Evolutionary conservation across 2,329 filamentous ascomycete genomes (phyloP).

Genomic region (Fragosphaeria purpurea): DNA sequence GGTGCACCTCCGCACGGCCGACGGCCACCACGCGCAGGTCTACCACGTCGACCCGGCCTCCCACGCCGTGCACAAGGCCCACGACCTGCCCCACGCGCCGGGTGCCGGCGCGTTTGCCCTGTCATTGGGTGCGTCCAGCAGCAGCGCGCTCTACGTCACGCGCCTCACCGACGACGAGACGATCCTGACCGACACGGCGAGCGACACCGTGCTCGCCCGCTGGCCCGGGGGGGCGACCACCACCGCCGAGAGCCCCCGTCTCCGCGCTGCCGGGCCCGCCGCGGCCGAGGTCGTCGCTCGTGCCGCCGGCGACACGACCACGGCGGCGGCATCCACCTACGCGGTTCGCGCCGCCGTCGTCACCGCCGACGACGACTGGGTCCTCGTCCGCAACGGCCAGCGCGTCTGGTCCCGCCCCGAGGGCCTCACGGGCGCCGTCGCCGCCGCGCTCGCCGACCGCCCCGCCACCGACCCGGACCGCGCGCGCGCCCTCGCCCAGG

Average conservation of each 20-base stretch:
- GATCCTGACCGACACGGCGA: slow-evolving; percentile 63
- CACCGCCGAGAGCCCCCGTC: slow-evolving; percentile 51
- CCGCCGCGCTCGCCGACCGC: slow-evolving; percentile 71
- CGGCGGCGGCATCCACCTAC: too few species aligned
- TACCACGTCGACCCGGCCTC: slow-evolving; percentile 71
- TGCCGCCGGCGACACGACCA: slow-evolving; percentile 40
- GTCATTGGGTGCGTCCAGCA: too few species aligned
- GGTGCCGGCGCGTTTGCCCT: slow-evolving; percentile 68
- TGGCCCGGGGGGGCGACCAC: slow-evolving; percentile 52
- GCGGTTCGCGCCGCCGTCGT: slow-evolving; percentile 70
- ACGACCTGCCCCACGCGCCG: slow-evolving; percentile 62
- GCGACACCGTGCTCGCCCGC: slow-evolving; percentile 63
- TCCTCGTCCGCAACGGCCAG: slow-evolving; percentile 73
- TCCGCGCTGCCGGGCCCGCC: slow-evolving; percentile 19
- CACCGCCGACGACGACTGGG: slow-evolving; percentile 63
- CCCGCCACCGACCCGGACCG: slow-evolving; percentile 63
- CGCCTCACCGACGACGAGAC: slow-evolving; percentile 68
- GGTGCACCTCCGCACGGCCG: slow-evolving; percentile 62
- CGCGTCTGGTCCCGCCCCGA: slow-evolving; percentile 73
- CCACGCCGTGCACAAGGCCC: slow-evolving; percentile 62
- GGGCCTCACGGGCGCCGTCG: slow-evolving; percentile 67
- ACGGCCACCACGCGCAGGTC: slow-evolving; percentile 56
- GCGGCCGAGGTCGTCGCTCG: slow-evolving; percentile 71
- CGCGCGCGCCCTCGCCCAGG: slow-evolving; percentile 71
- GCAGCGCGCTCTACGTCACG: slow-evolving; percentile 80